Evolutionary conservation across 2,329 filamentous ascomycete species (phyloP), one percentile per base, ranked within the genome.

Genomic region (Botrytis cinerea): DNA sequence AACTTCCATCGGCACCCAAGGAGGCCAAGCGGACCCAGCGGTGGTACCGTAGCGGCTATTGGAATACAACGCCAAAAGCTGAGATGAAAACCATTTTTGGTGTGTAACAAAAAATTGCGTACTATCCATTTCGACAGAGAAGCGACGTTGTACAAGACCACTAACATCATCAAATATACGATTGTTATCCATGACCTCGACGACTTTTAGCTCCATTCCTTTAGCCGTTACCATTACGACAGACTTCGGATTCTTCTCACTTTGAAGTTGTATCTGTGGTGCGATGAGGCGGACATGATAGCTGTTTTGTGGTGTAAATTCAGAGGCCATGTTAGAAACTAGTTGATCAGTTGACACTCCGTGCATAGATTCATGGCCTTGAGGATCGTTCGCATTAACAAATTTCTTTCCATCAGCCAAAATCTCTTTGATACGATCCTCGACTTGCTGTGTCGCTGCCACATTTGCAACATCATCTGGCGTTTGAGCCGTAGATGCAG

Each of bases 101-200:
- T 95, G 95, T 0, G 95, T 96, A 68, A 99, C 95, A 78, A 99
- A 99, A 83, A 99, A 98, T 81, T 99, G 96, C 43, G 97, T 92
- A 80, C 95, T 97, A 83, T 99, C 96, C 92, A 98, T 98, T 77
- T 94, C 93, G 75, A 98, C 91, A 43, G 95, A 89, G 84, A 98
- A 98, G 12, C 96, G 92, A 54, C 95, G 92, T 81, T 99, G 97
- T 1, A 99, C 95, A 63, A 99, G 87, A 71, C 96, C 97, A 79
- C 94, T 97, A 79, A 99, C 94, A 78, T 93, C 92, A 81, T 99
- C 96, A 66, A 91, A 95, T 73, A 98, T 89, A 75, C 96, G 89
- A 79, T 94, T 92, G 83, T 97, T 98, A 83, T 99, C 96, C 92
- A 98, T 97, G 79, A 99, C 95, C 77, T 98, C 95, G 32, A 99